These are phyloP conservation scores for Chalciporus sp. DNA, from an alignment of 1,284 basidiomycete species.

Conservation along the genomic window DNA sequence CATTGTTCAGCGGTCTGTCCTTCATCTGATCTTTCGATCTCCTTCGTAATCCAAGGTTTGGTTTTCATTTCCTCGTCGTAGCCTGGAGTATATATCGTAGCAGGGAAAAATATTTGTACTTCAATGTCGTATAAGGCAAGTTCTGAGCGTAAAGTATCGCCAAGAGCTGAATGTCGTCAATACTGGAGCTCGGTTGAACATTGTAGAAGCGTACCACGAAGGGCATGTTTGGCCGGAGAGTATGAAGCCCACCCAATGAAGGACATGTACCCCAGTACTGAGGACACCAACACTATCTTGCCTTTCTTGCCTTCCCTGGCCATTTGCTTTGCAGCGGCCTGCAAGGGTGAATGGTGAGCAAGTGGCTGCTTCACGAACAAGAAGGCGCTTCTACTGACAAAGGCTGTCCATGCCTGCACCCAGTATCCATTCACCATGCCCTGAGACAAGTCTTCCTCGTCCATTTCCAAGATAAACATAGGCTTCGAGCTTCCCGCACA, in stretches of 20 bases:
- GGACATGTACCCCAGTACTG: conserved; percentile 80
- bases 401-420: conserved; percentile 78
- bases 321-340: conserved; percentile 79
- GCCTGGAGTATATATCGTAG: conserved; percentile 84
- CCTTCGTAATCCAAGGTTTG: conserved; percentile 80
- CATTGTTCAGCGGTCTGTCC: conserved; percentile 69
- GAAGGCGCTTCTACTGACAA: conserved; percentile 47
- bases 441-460: conserved; percentile 49
- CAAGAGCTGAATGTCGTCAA: conserved; percentile 59
- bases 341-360: background rate
- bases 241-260: conserved; percentile 88
- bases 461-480: conserved; percentile 63
- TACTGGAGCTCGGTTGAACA: no score
- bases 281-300: conserved; percentile 84
- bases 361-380: background rate
- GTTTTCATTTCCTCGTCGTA: conserved; percentile 79
- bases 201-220: conserved; percentile 64
- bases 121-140: conserved; percentile 78
- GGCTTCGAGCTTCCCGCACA: conserved; percentile 68
- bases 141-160: conserved; percentile 85
- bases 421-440: conserved; percentile 66
- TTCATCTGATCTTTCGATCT: conserved; percentile 81
- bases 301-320: conserved; percentile 55
- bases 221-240: conserved; percentile 86
- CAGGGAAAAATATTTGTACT: conserved; percentile 88